A percentile compares a stretch with the other conserved stretches of the same genome.
These are phyloP conservation scores for Auxenochlorella pyrenoidosa DNA, from an alignment of 139 green algal species.

Conservation along the genomic window DNA sequence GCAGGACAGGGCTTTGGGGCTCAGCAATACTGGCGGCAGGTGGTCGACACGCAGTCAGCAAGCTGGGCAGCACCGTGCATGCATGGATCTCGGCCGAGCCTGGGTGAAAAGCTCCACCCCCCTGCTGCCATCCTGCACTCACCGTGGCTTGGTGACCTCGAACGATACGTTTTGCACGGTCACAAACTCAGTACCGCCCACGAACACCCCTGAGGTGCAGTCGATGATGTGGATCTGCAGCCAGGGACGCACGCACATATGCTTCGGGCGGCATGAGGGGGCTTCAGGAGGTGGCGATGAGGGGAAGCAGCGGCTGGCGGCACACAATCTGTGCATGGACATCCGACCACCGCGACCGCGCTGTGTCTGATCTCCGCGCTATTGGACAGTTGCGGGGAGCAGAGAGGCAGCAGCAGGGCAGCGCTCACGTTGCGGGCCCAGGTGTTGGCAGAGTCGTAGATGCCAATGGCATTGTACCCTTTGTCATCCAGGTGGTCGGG, in stretches of 20 bases:
- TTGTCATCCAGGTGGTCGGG: not conserved
- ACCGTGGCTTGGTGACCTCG: not conserved
- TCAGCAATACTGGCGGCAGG: no score
- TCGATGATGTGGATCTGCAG: constrained; percentile 4
- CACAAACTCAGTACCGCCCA: constrained; percentile 4
- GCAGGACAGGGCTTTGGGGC: no score
- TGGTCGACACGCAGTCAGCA: no score
- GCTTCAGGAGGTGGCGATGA: not conserved
- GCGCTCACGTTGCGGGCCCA: constrained; percentile 5
- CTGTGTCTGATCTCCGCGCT: no score
- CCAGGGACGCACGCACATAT: no score
- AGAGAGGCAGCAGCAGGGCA: not conserved
- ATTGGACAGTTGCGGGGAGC: no score
- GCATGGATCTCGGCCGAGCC: no score
- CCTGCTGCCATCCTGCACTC: not conserved
- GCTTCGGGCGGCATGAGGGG: not conserved
- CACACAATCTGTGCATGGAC: no score
- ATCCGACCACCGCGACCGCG: no score
- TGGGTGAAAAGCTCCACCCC: no score
- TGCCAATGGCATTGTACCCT: not conserved
- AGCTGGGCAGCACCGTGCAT: no score
- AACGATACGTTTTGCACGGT: not conserved
- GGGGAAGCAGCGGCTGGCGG: not conserved
- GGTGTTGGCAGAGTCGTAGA: not conserved
- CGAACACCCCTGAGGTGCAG: not conserved